phyloP scores from a whole-genome alignment of 1,284 basidiomycete species.

The Pseudozyma hubeiensis region DNA sequence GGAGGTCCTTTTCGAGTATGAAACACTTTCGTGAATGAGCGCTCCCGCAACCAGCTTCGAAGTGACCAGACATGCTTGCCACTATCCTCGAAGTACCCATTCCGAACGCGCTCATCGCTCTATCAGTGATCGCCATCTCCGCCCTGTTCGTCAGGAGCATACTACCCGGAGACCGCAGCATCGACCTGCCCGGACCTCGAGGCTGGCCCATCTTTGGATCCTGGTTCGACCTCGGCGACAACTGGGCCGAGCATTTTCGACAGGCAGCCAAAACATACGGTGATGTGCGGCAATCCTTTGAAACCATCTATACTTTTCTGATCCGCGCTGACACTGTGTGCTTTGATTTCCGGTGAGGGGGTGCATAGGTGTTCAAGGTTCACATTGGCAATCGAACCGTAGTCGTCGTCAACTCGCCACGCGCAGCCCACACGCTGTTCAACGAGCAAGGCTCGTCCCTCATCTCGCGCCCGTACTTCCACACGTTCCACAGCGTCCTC shows the following conservation, averaged over 20 bases:
- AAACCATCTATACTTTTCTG: neutral
- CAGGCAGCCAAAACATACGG: constrained; percentile 3
- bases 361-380: neutral
- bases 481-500: constrained; percentile 1
- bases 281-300: constrained; percentile 3
- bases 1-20: too few relatives aligned
- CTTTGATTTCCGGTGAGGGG: neutral
- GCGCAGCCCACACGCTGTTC: constrained; percentile 2
- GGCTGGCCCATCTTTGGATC: constrained; percentile 5
- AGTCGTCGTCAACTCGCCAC: constrained; percentile 4
- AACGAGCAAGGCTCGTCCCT: constrained; percentile 5
- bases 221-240: constrained; percentile 4
- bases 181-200: constrained; percentile 1
- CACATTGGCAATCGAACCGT: constrained; percentile 4
- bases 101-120: neutral
- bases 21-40: too few relatives aligned
- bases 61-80: neutral
- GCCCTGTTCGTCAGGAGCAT: neutral
- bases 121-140: neutral
- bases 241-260: constrained; percentile 4
- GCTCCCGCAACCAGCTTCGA: too few relatives aligned
- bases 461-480: constrained; percentile 1
- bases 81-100: neutral
- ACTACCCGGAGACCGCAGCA: constrained; percentile 1
- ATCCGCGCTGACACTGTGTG: neutral